Evolutionary conservation across 2,329 filamentous ascomycete genomes (phyloP), one percentile per base, ranked within the genome.

Genomic region (Botryotinia narcissicola): DNA sequence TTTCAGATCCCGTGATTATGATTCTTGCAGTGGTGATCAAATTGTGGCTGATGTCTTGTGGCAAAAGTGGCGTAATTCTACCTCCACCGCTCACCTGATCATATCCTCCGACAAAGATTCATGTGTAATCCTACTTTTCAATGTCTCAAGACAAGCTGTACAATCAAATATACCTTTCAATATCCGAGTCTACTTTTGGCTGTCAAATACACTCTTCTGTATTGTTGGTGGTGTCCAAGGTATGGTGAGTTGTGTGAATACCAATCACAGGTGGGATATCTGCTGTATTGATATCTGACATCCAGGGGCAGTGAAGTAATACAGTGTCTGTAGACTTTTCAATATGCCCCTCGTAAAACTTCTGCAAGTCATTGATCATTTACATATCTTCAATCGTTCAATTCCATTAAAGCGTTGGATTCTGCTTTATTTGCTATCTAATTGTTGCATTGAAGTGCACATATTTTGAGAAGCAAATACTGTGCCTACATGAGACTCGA

Each of bases 101-200:
- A 16, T 29, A 29, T 29, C n/a, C 6, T 6, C 51, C 14, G 14
- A 18, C n/a, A 29, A 54, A 29, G 14, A 29, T 32, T 54, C n/a
- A 5, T 4, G 1, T 18, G 51, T 16, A 18, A 3, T n/a, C 5
- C 12, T 16, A 32, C 51, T 8, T 54, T 54, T 54, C 48, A n/a
- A 54, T 29, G 14, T 54, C n/a, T 54, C 51, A 29, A 54, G 51
- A 54, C 5, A n/a, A 14, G 48, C 14, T 29, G 7, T 29, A 54
- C 51, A 7, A 54, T 8, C 51, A 54, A 54, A 29, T 1, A 29
- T 0, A 18, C 6, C 7, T 32, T 57, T 18, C n/a, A 32, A 57
- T 29, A 1, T 9, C n/a, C 12, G 3, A 29, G n/a, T 29, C 1
- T 2, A 57, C 3, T 29, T 29, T n/a, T 4, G n/a, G 3, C 18